Conservation (phyloP, 305 asterid genomes). For the Ilex paraguariensis region DNA sequence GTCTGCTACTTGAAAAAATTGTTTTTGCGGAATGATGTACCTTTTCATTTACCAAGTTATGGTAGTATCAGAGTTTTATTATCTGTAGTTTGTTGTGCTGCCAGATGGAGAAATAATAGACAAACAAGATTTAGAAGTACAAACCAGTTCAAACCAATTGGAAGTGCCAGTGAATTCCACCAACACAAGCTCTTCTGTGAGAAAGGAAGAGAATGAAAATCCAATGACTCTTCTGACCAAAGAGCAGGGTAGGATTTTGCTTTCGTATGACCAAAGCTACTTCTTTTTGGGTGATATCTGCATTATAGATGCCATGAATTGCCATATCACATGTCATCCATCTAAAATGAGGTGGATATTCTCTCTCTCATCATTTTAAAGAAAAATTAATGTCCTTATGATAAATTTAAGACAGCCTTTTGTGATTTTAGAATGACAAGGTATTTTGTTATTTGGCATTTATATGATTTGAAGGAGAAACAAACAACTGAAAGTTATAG, state of each 20-base stretch:
- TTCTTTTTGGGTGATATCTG: background rate
- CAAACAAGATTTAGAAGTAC: conserved; percentile 8
- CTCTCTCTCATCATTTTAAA: no score
- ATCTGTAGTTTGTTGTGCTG: conserved; percentile 1
- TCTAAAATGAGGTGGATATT: no score
- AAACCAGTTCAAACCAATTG: background rate
- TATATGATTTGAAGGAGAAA: background rate
- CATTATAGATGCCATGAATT: no score
- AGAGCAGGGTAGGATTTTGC: conserved; percentile 9
- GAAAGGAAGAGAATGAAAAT: conserved; percentile 1
- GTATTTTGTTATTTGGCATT: background rate
- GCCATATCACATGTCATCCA: background rate
- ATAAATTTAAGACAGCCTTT: background rate
- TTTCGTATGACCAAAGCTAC: background rate
- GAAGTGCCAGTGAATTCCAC: background rate
- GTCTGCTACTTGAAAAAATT: background rate
- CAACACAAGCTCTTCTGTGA: background rate
- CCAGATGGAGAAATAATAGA: conserved; percentile 5
- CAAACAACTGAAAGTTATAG: background rate
- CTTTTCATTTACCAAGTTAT: no score
- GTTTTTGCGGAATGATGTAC: background rate
- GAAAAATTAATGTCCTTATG: background rate
- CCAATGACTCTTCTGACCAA: background rate
- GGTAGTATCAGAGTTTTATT: background rate
- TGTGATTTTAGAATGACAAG: background rate